Conservation (phyloP, 164 flowering plant species). For the Annona squamosa region DNA sequence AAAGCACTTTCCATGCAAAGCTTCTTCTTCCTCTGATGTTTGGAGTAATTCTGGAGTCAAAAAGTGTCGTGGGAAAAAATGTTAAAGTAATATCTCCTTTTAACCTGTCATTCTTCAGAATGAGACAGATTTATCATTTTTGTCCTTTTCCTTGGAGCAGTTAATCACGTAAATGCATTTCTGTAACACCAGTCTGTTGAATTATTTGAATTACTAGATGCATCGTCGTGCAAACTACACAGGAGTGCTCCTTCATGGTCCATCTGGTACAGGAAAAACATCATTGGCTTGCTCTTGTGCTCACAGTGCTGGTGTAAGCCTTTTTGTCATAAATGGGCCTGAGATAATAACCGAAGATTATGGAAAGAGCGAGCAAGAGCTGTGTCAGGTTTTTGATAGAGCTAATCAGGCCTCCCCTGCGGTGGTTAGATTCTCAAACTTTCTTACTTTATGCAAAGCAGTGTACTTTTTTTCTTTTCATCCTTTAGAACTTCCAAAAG, state of each 20-base stretch:
- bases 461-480: neutral
- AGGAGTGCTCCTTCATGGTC: conserved; percentile 97
- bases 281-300: conserved; percentile 69
- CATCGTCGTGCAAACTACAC: conserved; percentile 42
- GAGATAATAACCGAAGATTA: conserved; percentile 66
- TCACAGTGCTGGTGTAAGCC: conserved; percentile 67
- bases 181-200: too few species aligned
- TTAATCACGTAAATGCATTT: too few species aligned
- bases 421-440: conserved; percentile 49
- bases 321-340: conserved; percentile 81
- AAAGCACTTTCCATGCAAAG: too few species aligned
- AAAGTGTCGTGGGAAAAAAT: too few species aligned
- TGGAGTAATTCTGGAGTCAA: too few species aligned
- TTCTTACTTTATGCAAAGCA: neutral
- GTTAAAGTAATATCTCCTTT: too few species aligned
- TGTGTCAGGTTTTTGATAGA: conserved; percentile 62
- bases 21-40: too few species aligned
- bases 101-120: too few species aligned
- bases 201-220: conserved; percentile 4
- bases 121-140: too few species aligned
- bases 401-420: conserved; percentile 75
- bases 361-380: conserved; percentile 86
- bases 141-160: too few species aligned
- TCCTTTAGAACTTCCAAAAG: neutral
- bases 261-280: conserved; percentile 95